Conservation (phyloP, 768 basidiomycete genomes). For the Boletus vermiculosoides region DNA sequence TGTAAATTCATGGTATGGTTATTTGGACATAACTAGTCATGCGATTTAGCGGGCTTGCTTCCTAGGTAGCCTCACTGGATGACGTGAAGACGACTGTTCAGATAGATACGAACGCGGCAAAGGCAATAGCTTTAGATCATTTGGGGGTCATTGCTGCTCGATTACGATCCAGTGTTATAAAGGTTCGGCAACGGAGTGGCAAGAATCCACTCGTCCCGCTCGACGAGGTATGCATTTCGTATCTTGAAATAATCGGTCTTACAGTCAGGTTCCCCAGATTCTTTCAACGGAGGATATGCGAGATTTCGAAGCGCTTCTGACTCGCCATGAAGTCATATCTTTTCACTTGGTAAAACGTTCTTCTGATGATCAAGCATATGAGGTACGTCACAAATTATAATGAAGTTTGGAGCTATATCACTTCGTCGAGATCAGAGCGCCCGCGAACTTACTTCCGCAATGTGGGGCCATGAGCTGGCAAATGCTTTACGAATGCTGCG, state of each 20-base stretch:
- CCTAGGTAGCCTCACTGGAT: constrained; percentile 76
- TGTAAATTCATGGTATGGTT: constrained; percentile 78
- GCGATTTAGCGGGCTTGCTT: neutral
- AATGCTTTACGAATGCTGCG: constrained; percentile 58
- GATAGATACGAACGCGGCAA: constrained; percentile 79
- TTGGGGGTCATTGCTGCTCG: constrained; percentile 89
- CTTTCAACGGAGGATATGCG: constrained; percentile 48
- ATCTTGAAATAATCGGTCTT: neutral
- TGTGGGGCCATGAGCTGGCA: constrained; percentile 85
- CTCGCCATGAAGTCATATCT: constrained; percentile 62
- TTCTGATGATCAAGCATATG: constrained; percentile 76
- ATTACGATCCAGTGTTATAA: constrained; percentile 59
- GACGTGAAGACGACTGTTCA: constrained; percentile 68
- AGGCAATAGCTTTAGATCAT: constrained; percentile 89
- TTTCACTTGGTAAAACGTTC: constrained; percentile 68
- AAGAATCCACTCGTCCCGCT: constrained; percentile 50
- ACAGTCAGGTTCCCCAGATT: constrained; percentile 39
- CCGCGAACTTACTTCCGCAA: constrained; percentile 73
- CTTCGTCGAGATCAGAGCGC: constrained; percentile 54
- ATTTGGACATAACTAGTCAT: neutral
- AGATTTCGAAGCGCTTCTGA: constrained; percentile 57
- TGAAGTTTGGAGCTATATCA: neutral
- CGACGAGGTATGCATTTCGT: constrained; percentile 57
- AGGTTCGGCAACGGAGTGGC: constrained; percentile 32
- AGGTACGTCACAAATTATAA: constrained; percentile 45